Percentiles rank a stretch among this genome's conserved stretches.
phyloP scores from a whole-genome alignment of 768 basidiomycete genomes.

The Pleurotus eryngii region DNA sequence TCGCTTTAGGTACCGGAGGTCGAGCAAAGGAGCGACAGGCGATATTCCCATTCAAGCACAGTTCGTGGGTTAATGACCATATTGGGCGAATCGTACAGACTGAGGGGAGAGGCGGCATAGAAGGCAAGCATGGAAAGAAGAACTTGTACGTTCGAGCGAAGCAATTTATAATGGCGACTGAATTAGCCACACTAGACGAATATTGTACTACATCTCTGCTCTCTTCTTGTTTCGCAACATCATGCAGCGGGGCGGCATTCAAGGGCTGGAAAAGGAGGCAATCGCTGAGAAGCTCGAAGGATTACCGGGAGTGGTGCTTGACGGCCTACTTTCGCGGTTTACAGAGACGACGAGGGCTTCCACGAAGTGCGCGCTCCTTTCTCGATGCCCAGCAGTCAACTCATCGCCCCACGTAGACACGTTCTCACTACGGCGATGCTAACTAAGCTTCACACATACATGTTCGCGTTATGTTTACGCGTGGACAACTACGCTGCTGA shows the following conservation, averaged over 20 bases:
- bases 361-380: slow-evolving; percentile 45
- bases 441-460: slow-evolving; percentile 69
- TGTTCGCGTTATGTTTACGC: slow-evolving; percentile 78
- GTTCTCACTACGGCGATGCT: slow-evolving; percentile 64
- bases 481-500: slow-evolving; percentile 79
- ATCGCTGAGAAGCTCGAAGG: slow-evolving; percentile 53
- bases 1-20: slow-evolving; percentile 48
- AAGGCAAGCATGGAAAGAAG: slow-evolving; percentile 54
- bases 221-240: slow-evolving; percentile 69
- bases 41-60: slow-evolving; percentile 59
- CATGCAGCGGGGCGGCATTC: slow-evolving; percentile 21
- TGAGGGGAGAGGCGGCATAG: slow-evolving; percentile 36
- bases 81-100: slow-evolving; percentile 31
- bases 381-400: neutral
- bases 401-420: slow-evolving; percentile 28
- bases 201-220: slow-evolving; percentile 76
- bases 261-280: slow-evolving; percentile 43
- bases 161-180: neutral
- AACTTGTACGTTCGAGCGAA: slow-evolving; percentile 47
- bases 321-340: slow-evolving; percentile 75
- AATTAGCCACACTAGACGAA: slow-evolving; percentile 46
- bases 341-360: slow-evolving; percentile 72
- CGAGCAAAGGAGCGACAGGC: slow-evolving; percentile 46
- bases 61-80: slow-evolving; percentile 72
- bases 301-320: slow-evolving; percentile 64